Evolutionary conservation across 495 filamentous ascomycete species (phyloP).

Genomic region (Elaphomyces granulatus): DNA sequence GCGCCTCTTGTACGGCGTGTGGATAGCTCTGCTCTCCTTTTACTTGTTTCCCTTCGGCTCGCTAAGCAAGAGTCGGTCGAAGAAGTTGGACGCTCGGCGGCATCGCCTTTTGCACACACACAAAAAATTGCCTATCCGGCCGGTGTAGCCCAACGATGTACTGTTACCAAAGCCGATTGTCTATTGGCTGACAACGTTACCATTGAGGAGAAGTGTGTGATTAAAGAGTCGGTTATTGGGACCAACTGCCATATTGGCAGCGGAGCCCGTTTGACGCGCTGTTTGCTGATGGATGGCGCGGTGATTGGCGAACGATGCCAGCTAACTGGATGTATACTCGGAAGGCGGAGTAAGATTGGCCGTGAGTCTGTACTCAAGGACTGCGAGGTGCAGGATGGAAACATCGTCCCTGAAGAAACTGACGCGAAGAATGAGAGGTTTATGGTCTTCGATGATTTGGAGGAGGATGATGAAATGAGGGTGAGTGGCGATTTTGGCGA

Average conservation of each 20-base stretch:
- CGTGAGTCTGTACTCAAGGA: constrained; percentile 63
- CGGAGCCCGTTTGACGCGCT: constrained; percentile 65
- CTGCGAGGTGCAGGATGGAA: constrained; percentile 79
- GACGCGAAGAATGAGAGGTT: constrained; percentile 78
- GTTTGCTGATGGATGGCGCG: constrained; percentile 82
- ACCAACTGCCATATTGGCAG: constrained; percentile 68
- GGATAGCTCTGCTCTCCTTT: constrained; percentile 68
- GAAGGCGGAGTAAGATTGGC: constrained; percentile 59
- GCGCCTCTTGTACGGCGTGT: constrained; percentile 65
- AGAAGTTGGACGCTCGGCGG: constrained; percentile 37
- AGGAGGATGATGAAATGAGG: constrained; percentile 32
- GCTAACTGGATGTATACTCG: constrained; percentile 71
- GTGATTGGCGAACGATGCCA: constrained; percentile 62
- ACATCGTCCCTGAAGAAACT: constrained; percentile 64
- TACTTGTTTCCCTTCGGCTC: constrained; percentile 68
- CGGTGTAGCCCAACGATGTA: constrained; percentile 57
- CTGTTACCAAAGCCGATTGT: constrained; percentile 60
- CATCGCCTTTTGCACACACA: constrained; percentile 58
- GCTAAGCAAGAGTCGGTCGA: constrained; percentile 62
- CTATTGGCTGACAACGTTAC: constrained; percentile 76
- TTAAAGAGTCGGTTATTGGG: constrained; percentile 81
- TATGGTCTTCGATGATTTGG: constrained; percentile 67
- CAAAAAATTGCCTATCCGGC: constrained; percentile 70
- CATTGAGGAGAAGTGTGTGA: constrained; percentile 64
- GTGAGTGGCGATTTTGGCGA: constrained; percentile 20